Conservation (phyloP, 441 rosid species). For the Rhodomyrtus psidioides region DNA sequence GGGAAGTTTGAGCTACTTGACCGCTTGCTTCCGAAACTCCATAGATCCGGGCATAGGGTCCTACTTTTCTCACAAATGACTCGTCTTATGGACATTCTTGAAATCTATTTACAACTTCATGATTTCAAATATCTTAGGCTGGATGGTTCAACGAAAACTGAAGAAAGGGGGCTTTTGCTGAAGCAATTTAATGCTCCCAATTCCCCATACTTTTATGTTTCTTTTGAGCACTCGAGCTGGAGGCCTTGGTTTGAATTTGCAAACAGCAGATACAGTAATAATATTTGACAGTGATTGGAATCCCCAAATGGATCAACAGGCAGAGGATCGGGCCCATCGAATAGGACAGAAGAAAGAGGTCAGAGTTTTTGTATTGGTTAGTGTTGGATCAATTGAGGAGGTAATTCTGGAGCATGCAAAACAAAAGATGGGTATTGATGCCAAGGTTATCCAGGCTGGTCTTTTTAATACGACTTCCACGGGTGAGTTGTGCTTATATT, state of each 20-base stretch:
- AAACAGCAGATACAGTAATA: conserved; percentile 97
- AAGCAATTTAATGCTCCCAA: conserved; percentile 94
- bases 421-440: conserved; percentile 99
- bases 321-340: conserved; percentile 99
- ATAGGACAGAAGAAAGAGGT: conserved; percentile 99
- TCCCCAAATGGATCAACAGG: conserved; percentile 99
- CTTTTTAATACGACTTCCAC: conserved; percentile 98
- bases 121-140: conserved; percentile 87
- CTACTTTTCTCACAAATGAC: conserved; percentile 99
- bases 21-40: conserved; percentile 92
- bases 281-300: conserved; percentile 99
- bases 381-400: conserved; percentile 99
- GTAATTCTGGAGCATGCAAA: conserved; percentile 99
- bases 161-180: conserved; percentile 86
- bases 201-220: conserved; percentile 98
- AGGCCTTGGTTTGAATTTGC: conserved; percentile 97
- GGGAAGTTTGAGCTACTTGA: conserved; percentile 98
- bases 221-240: conserved; percentile 99
- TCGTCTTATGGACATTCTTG: conserved; percentile 91
- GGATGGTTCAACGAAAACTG: conserved; percentile 98
- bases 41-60: conserved; percentile 78
- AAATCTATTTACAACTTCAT: conserved; percentile 75
- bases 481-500: conserved; percentile 38
- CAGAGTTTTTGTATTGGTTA: conserved; percentile 95
- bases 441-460: conserved; percentile 99